Evolutionary conservation across 1,284 basidiomycete species (phyloP).

Genomic region (Irpex sp.): DNA sequence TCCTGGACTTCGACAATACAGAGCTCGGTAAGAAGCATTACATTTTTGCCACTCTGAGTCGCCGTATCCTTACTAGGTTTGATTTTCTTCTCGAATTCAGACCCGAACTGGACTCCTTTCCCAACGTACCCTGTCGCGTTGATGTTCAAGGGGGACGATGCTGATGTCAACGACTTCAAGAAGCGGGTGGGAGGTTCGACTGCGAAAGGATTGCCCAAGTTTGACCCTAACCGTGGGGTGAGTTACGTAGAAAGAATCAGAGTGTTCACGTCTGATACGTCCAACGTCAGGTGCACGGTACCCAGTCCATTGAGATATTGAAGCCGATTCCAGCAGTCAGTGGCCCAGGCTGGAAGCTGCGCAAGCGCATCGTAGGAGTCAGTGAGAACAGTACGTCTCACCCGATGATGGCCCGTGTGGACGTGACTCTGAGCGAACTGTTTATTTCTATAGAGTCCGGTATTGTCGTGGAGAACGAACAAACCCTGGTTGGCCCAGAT

Average conservation of each 20-base stretch:
- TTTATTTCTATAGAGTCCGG: conserved; percentile 59
- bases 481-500: conserved; percentile 56
- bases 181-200: conserved; percentile 40
- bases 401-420: neutral
- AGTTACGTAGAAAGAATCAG: conserved; percentile 19
- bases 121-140: conserved; percentile 56
- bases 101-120: conserved; percentile 48
- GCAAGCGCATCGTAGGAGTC: conserved; percentile 56
- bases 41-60: neutral
- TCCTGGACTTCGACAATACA: conserved; percentile 11
- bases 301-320: conserved; percentile 70
- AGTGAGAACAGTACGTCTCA: conserved; percentile 71
- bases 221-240: conserved; percentile 66
- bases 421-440: neutral
- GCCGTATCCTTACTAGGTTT: conserved; percentile 4
- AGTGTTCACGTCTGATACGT: neutral
- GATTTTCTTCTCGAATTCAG: conserved; percentile 24
- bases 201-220: conserved; percentile 60
- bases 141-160: conserved; percentile 54
- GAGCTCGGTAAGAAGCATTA: conserved; percentile 22
- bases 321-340: conserved; percentile 65
- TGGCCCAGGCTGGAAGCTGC: conserved; percentile 66
- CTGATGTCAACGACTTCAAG: conserved; percentile 66
- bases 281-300: conserved; percentile 58
- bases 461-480: conserved; percentile 67